Conservation (phyloP, 352 stramenopile species). For the Pythium volutum region DNA sequence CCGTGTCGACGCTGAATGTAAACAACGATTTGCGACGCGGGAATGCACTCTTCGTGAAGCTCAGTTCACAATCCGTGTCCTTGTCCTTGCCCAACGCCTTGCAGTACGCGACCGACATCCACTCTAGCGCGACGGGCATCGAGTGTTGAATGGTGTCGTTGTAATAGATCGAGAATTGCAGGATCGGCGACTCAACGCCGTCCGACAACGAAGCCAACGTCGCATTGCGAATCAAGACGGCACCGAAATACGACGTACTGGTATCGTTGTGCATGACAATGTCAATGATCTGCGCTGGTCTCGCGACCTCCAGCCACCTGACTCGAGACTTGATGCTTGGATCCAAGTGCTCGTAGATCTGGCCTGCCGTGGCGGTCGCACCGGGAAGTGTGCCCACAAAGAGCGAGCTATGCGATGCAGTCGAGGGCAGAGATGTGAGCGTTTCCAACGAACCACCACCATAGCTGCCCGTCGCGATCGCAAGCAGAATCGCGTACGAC, state of each 20-base stretch:
- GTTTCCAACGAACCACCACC: constrained; percentile 38
- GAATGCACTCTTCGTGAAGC: constrained; percentile 52
- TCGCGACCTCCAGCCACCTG: constrained; percentile 22
- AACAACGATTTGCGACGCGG: constrained; percentile 14
- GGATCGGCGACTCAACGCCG: neutral
- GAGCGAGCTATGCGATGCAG: constrained; percentile 36
- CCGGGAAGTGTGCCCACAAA: constrained; percentile 32
- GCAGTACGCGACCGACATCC: constrained; percentile 62
- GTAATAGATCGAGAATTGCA: constrained; percentile 59
- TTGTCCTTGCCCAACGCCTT: constrained; percentile 11
- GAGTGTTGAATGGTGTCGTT: constrained; percentile 60
- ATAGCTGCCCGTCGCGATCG: constrained; percentile 33
- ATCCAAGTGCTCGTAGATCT: constrained; percentile 15
- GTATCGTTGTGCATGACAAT: constrained; percentile 34
- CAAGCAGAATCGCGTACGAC: constrained; percentile 57
- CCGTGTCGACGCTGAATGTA: neutral
- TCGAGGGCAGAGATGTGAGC: constrained; percentile 42
- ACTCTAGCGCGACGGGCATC: constrained; percentile 58
- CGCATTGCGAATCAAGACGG: constrained; percentile 46
- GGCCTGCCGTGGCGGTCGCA: constrained; percentile 16
- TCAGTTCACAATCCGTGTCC: constrained; percentile 33
- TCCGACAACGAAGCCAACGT: constrained; percentile 17
- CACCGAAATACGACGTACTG: constrained; percentile 51
- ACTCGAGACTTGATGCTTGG: constrained; percentile 1
- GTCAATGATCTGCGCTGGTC: constrained; percentile 34